A percentile compares a stretch with the other conserved stretches of the same genome.
These are phyloP conservation scores for Botrytis fabae DNA, from an alignment of 2,329 filamentous ascomycete species.

Conservation along the genomic window DNA sequence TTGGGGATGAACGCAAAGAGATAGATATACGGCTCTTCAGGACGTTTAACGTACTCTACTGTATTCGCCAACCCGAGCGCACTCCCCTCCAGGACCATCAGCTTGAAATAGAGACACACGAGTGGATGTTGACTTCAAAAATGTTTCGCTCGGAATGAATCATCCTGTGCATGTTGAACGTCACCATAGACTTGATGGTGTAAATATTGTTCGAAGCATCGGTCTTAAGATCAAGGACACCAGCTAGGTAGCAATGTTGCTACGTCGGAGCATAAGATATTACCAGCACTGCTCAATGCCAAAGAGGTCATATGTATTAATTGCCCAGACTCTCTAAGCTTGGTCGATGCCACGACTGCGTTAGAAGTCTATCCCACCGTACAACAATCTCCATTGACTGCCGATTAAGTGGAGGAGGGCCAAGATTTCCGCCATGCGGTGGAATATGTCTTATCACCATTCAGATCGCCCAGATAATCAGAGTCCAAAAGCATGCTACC, in stretches of 20 bases:
- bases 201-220: constrained; percentile 25
- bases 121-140: constrained; percentile 48
- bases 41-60: background rate
- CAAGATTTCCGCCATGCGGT: constrained; percentile 34
- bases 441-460: constrained; percentile 41
- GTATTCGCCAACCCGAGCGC: background rate
- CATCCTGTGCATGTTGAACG: constrained; percentile 15
- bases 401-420: constrained; percentile 30
- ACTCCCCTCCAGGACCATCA: background rate
- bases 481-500: constrained; percentile 38
- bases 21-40: background rate
- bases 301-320: constrained; percentile 36
- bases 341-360: constrained; percentile 32
- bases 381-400: constrained; percentile 32
- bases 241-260: constrained; percentile 34
- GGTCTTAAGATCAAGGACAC: constrained; percentile 18
- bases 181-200: constrained; percentile 22
- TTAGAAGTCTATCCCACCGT: constrained; percentile 34
- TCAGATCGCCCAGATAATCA: constrained; percentile 16
- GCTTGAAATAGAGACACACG: background rate
- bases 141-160: constrained; percentile 43
- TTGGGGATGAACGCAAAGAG: background rate
- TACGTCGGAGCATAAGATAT: constrained; percentile 46
- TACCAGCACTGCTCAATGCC: constrained; percentile 46
- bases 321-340: constrained; percentile 28